Conservation (phyloP, 2,329 filamentous ascomycete species). For the Aspergillus ustus region DNA sequence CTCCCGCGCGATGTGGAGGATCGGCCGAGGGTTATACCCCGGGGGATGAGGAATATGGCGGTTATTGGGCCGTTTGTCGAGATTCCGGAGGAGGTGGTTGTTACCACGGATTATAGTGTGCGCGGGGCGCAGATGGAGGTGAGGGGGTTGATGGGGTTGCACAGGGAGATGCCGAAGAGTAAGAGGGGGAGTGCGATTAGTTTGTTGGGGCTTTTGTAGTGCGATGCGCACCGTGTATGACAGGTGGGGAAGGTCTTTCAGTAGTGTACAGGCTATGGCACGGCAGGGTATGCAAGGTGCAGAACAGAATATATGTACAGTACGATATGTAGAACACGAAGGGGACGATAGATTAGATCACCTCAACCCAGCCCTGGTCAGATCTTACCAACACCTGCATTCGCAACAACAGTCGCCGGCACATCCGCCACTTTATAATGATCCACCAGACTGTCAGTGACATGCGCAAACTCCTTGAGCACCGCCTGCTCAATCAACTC, state of each 20-base stretch:
- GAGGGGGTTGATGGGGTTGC: conserved; percentile 24
- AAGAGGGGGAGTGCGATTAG: conserved; percentile 10
- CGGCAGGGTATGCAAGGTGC: too few species aligned
- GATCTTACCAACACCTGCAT: conserved; percentile 24
- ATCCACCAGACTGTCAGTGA: conserved; percentile 10
- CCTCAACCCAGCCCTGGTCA: not conserved
- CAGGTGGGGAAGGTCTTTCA: too few species aligned
- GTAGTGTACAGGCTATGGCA: not conserved
- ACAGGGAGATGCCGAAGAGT: not conserved
- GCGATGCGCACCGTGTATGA: not conserved
- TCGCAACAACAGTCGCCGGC: conserved; percentile 20
- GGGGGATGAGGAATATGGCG: conserved; percentile 21
- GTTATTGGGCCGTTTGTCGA: conserved; percentile 29
- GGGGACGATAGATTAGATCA: not conserved
- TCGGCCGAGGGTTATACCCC: conserved; percentile 42
- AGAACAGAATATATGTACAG: not conserved
- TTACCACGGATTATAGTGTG: conserved; percentile 27
- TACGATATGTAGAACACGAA: not conserved
- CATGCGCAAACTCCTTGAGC: conserved; percentile 1
- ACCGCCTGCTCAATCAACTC: conserved; percentile 13
- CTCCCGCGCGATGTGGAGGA: conserved; percentile 27
- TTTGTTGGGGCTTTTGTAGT: conserved; percentile 1
- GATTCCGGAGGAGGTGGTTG: conserved; percentile 20
- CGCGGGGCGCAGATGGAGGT: conserved; percentile 28
- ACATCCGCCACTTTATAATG: conserved; percentile 19